Base-by-base conservation (phyloP, 2,329 filamentous ascomycete genomes). In the Fusarium sp. region DNA sequence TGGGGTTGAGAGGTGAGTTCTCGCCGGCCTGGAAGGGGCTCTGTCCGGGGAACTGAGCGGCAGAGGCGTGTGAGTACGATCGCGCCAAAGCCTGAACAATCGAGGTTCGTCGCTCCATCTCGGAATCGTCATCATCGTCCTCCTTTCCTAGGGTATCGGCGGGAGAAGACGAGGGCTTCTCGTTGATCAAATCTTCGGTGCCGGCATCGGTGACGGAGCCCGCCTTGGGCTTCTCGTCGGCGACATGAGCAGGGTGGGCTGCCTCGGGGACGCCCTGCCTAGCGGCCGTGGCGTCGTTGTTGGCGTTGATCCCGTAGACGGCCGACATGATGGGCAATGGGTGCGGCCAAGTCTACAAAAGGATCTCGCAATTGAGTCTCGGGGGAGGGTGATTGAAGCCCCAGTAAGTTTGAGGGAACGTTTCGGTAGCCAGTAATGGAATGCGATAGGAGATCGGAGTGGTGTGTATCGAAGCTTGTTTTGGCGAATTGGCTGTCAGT, bases 71-170 rank as follows among this genome's bases (percentile, higher is more conserved):
- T 4, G 89, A 90, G 76, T 88, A 90, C 69, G 85, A 85, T 60
- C 88, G 86, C 1, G 89, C 89, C 6, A 91, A 83, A n/a, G 84
- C 83, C 74, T 90, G 88, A 22, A 91, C 88, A 30, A 87, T 81
- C 10, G 86, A 88, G 65, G 84, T 82, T 70, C 89, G 86, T 59
- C 87, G 86, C 62, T 84, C 83, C 82, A 87, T 82, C 79, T 89
- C 88, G 4, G 79, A 80, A 65, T 79, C 76, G n/a, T 76, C 78
- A 38, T 75, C 78, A 40, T 80, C 74, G 3, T 77, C 75, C 1
- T 70, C 80, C 66, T 84, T 82, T 6, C 82, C 78, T 11, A 80
- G 50, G 4, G 80, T 80, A 9, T 74, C 72, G 30, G 77, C 72
- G 4, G 80, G 75, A 7, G 81, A 81, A 69, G 67, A 78, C 17